Percentiles rank a stretch among this genome's conserved stretches.
Conservation (phyloP, 1,284 basidiomycete species). For the Ustilago trichophora region DNA sequence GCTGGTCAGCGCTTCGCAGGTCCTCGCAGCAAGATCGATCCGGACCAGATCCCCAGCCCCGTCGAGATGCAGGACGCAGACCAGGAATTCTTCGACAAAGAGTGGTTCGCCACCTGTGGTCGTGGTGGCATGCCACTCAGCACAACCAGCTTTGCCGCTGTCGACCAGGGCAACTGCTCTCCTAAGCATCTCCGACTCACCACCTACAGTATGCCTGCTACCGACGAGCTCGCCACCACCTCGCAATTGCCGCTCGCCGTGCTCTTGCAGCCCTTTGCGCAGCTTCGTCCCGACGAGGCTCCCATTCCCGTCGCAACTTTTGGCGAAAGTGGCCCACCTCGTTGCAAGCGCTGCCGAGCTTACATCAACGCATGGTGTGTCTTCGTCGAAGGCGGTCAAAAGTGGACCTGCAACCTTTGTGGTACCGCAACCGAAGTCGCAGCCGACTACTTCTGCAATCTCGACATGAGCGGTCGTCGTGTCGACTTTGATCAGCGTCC, state of each 20-base stretch:
- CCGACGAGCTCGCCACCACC: conserved; percentile 80
- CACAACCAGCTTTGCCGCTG: conserved; percentile 84
- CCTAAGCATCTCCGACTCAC: conserved; percentile 76
- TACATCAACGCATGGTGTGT: conserved; percentile 96
- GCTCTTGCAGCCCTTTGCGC: conserved; percentile 89
- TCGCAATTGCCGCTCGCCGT: conserved; percentile 83
- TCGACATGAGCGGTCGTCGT: conserved; percentile 82
- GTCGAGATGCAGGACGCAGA: conserved; percentile 84
- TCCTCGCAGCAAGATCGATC: conserved; percentile 82
- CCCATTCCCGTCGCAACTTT: conserved; percentile 76
- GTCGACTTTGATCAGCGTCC: conserved; percentile 84
- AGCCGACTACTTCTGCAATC: conserved; percentile 82
- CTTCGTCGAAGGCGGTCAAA: conserved; percentile 84
- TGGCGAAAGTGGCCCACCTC: conserved; percentile 78
- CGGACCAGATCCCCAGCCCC: conserved; percentile 89
- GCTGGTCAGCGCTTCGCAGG: conserved; percentile 70
- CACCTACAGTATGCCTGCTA: conserved; percentile 79
- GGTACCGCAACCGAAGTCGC: conserved; percentile 76
- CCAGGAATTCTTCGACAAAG: conserved; percentile 81
- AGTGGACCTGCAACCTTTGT: conserved; percentile 95
- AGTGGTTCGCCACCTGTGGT: conserved; percentile 79
- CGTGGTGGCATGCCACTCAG: conserved; percentile 77
- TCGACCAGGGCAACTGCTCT: conserved; percentile 86
- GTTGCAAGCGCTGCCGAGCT: conserved; percentile 85
- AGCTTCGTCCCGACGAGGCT: conserved; percentile 74